These are phyloP conservation scores for Eucalyptus virginea DNA, from an alignment of 345 rosid genomes.

Conservation along the genomic window DNA sequence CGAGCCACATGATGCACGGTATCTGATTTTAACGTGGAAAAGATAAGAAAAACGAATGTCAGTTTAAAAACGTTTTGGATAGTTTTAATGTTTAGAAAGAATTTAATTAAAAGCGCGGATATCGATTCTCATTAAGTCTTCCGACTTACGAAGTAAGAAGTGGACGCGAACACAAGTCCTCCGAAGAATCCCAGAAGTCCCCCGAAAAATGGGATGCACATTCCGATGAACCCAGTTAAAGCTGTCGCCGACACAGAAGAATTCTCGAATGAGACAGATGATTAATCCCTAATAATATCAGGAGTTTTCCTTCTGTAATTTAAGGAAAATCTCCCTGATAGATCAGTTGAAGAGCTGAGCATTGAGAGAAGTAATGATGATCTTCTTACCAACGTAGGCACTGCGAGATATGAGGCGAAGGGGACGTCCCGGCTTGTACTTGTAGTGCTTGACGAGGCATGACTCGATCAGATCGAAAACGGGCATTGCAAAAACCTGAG, in stretches of 20 bases:
- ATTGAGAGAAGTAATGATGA: not conserved
- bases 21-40: constrained; percentile 19
- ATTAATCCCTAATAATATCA: not conserved
- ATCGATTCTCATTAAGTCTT: not conserved
- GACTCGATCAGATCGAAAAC: constrained; percentile 70
- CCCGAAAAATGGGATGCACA: constrained; percentile 68
- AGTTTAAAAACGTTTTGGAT: not conserved
- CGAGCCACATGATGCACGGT: constrained; percentile 70
- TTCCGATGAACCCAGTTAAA: constrained; percentile 48
- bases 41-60: not conserved
- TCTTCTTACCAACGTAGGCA: constrained; percentile 40
- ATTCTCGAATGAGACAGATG: not conserved
- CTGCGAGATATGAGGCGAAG: constrained; percentile 41
- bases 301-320: not conserved
- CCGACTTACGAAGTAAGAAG: constrained; percentile 60
- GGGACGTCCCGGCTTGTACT: constrained; percentile 18
- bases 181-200: constrained; percentile 75
- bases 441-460: constrained; percentile 29
- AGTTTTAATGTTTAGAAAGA: not conserved
- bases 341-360: not conserved
- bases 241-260: constrained; percentile 9
- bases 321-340: not conserved
- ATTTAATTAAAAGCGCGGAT: not conserved
- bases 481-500: constrained; percentile 58
- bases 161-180: constrained; percentile 73